Base-by-base conservation (phyloP, 768 basidiomycete species). In the Gloeopeniophorella convolvens region DNA sequence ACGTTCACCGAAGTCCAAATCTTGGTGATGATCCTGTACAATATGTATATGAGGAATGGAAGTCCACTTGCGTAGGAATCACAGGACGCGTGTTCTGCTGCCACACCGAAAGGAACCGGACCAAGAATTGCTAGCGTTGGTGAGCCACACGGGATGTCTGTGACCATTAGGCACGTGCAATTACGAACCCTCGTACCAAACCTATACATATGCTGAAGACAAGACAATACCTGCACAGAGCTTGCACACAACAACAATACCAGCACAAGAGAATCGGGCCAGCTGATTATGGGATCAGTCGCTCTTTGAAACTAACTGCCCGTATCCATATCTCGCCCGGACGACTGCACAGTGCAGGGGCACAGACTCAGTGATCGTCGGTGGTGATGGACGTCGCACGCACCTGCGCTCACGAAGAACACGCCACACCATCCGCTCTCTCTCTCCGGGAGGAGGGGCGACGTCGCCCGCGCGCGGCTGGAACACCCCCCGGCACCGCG, bases 321-420 rank as follows among this genome's bases (percentile, higher is more conserved):
- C 79, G 67, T 48, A 85, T 76, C 80, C 80, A 85, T 39, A 85
- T 82, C 65, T 85, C 82, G 7, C 81, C 80, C 10, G 85, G 85
- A 12, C 83, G 83, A 60, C 85, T 86, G 56, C n/a, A n/a, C n/a
- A n/a, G n/a, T n/a, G n/a, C 32, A 24, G 55, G 48, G 28, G 32
- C 23, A 30, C 30, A 4, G 40, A 10, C 10, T 51, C 42, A 59
- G 48, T 34, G 23, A 33, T 11, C 9, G n/a, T 34, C 41, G 48
- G n/a, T 34, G 16, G 10, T 47, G 50, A 41, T 34, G 28, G 34
- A 37, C 20, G 30, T 32, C 5, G 30, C 27, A 67, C 72, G 13
- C n/a, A 80, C 87, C 87, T 90, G 67, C 77, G 80, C 66, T 87
- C 89, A 42, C 89, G 72, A 60, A 92, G 61, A 44, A 92, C 79